These are phyloP conservation scores for Aspergillus olivimuriae DNA, from an alignment of 495 filamentous ascomycete species.

Conservation along the genomic window DNA sequence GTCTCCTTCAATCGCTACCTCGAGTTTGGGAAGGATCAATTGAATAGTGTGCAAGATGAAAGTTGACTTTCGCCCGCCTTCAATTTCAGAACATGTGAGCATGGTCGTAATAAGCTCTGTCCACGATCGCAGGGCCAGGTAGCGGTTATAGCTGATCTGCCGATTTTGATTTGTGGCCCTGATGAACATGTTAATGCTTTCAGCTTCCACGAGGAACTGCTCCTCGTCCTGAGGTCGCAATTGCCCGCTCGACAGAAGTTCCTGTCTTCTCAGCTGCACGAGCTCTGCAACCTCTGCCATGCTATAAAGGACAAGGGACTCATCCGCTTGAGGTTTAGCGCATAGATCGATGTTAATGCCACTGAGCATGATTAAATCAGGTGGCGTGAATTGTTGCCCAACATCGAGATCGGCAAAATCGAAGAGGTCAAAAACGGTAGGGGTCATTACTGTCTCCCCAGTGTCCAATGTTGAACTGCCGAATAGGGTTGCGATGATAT, in stretches of 20 bases:
- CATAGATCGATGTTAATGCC: constrained; percentile 59
- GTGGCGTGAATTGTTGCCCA: constrained; percentile 36
- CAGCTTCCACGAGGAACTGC: constrained; percentile 51
- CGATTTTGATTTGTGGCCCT: constrained; percentile 65
- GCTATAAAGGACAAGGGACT: constrained; percentile 46
- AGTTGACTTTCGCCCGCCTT: constrained; percentile 55
- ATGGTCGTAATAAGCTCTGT: constrained; percentile 72
- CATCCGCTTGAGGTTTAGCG: constrained; percentile 43
- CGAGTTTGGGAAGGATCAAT: constrained; percentile 77
- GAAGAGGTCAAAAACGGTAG: constrained; percentile 83
- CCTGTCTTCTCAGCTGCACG: constrained; percentile 42
- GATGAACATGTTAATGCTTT: constrained; percentile 47
- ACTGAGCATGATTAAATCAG: constrained; percentile 48
- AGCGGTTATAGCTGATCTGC: constrained; percentile 50
- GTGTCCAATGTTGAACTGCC: constrained; percentile 62
- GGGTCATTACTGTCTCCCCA: constrained; percentile 54
- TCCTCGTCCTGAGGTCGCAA: constrained; percentile 53
- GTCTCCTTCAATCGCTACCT: constrained; percentile 59
- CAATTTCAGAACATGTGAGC: constrained; percentile 68
- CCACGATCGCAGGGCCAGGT: constrained; percentile 70
- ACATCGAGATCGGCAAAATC: constrained; percentile 79
- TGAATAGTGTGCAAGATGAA: constrained; percentile 83
- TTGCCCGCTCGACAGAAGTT: constrained; percentile 43
- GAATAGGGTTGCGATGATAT: constrained; percentile 71
- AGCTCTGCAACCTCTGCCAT: constrained; percentile 57